Base-by-base conservation (phyloP, 805 yeast genomes). In the Deakozyma indianensis region DNA sequence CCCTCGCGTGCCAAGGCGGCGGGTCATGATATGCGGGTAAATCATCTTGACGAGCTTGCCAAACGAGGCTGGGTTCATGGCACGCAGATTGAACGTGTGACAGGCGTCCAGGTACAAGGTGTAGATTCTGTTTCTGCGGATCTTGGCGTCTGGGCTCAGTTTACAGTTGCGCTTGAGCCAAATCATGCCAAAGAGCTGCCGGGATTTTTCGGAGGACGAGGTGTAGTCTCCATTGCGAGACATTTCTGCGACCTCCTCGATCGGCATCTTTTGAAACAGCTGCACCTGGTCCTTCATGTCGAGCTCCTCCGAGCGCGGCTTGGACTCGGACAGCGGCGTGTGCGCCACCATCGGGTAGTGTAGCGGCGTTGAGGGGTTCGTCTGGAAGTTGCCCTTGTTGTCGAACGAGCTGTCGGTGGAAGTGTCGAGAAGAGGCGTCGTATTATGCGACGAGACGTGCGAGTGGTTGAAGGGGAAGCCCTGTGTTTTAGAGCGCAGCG, bases 1-100 rank as follows among this genome's bases (percentile, higher is more conserved):
- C 1, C 88, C 88, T 43, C 94, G 69, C 59, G 79, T 75, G 1
- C 96, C 96, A 45, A 86, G 66, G 45, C 96, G 70, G 51, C 94
- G 71, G 0, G 92, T 82, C 24, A 78, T 76, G 49, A 84, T 66
- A 45, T 68, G 66, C 0, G 94, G 92, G 53, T 73, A 81, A 3
- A 76, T 61, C 3, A 78, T 65, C 47, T 79, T 68, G 18, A 83
- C 84, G 40, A 81, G 64, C 55, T 80, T 83, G 3, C 94, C 95
- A 55, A 85, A 74, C 2, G 83, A 75, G 1, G 94, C 90, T 23
- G 85, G 87, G 29, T 80, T 74, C 46, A 83, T 63, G 1, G 95
- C 67, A 45, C 73, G 71, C 35, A 82, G 55, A 4, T 68, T 69
- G 54, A 68, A 64, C 24, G 70, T 73, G 5, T 74, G 71, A 57